Evolutionary conservation across 306 rosid genomes (phyloP).

Genomic region (Hippophae tibetana): DNA sequence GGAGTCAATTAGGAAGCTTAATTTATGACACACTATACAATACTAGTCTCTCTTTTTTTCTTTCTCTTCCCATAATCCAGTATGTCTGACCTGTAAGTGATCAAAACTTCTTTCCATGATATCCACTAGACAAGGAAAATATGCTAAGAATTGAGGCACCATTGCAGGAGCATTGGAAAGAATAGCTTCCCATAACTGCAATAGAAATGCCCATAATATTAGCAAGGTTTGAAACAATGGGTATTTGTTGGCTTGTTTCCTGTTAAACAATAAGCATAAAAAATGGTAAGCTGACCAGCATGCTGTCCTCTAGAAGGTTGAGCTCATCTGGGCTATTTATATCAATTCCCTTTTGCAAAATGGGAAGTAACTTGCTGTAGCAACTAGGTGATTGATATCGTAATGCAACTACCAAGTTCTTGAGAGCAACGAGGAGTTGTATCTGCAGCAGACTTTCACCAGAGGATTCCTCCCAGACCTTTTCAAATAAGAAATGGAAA

Average conservation of each 20-base stretch:
- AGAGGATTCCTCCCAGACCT: slow-evolving; percentile 94
- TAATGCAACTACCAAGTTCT: slow-evolving; percentile 82
- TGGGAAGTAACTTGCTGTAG: slow-evolving; percentile 71
- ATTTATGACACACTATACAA: too few relatives aligned
- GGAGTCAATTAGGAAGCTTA: too few relatives aligned
- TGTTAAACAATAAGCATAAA: slow-evolving; percentile 9
- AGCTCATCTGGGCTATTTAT: slow-evolving; percentile 82
- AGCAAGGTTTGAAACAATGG: background rate
- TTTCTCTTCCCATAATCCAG: slow-evolving; percentile 1
- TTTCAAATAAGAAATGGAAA: slow-evolving; percentile 11
- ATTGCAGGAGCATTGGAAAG: slow-evolving; percentile 88
- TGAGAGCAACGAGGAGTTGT: slow-evolving; percentile 86
- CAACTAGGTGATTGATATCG: slow-evolving; percentile 77
- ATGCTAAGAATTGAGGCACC: slow-evolving; percentile 73
- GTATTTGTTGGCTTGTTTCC: slow-evolving; percentile 10
- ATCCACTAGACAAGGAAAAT: slow-evolving; percentile 67
- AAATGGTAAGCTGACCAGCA: slow-evolving; percentile 59
- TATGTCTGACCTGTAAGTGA: slow-evolving; percentile 71
- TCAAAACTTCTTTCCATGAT: slow-evolving; percentile 89
- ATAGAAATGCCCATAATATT: slow-evolving; percentile 20
- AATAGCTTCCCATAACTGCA: slow-evolving; percentile 95
- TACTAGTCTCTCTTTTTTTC: too few relatives aligned
- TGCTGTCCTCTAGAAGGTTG: slow-evolving; percentile 92
- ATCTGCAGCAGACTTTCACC: slow-evolving; percentile 94
- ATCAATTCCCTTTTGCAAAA: slow-evolving; percentile 76